phyloP scores from a whole-genome alignment of 768 basidiomycete species.

The Hirschioporus abietinus region DNA sequence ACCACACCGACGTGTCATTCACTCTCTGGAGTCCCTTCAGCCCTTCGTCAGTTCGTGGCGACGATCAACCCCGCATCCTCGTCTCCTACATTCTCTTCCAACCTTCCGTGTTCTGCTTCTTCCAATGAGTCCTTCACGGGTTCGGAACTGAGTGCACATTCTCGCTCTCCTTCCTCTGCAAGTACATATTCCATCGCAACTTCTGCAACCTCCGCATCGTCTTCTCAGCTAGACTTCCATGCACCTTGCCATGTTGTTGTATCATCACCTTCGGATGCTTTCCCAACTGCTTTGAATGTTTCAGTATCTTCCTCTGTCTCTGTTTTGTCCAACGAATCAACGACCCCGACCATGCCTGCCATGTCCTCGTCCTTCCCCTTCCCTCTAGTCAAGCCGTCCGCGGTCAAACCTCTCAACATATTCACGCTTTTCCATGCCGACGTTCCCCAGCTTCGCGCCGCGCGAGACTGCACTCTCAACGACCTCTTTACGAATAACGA shows the following conservation, averaged over 20 bases:
- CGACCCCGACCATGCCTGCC: slow-evolving; percentile 3
- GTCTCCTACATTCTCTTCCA: not conserved
- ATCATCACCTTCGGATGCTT: not conserved
- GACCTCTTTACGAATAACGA: not conserved
- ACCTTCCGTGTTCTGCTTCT: not conserved
- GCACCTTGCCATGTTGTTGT: not conserved
- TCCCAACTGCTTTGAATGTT: slow-evolving; percentile 1
- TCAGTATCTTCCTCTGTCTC: not conserved
- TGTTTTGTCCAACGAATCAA: not conserved
- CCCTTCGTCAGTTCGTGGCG: not conserved
- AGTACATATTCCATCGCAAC: not conserved
- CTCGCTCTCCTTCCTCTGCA: not conserved
- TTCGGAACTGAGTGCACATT: not conserved
- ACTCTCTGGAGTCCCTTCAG: not conserved
- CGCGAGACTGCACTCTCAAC: not conserved
- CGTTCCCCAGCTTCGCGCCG: not conserved
- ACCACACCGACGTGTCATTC: not conserved
- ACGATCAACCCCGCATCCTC: not conserved
- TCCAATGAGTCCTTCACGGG: not conserved
- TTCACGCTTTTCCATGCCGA: not conserved
- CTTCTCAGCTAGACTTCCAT: not conserved
- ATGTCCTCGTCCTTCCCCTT: not conserved
- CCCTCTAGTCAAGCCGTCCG: not conserved
- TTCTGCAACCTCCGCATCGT: not conserved
- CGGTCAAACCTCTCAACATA: not conserved